Evolutionary conservation across 164 flowering plant genomes (phyloP).

Genomic region (Nelumbo lutea): DNA sequence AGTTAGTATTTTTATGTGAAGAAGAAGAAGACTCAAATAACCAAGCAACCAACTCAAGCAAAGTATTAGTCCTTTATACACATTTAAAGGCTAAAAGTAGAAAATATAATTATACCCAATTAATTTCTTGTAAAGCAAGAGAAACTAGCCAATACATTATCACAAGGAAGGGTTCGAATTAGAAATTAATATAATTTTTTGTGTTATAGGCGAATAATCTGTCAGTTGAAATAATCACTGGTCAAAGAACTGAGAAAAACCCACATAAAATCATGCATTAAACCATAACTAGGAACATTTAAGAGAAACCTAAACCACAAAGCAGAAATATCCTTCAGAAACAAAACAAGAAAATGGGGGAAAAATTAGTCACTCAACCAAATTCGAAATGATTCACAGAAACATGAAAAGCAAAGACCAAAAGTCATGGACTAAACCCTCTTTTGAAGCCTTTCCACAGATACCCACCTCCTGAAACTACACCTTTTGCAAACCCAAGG

Average conservation of each 20-base stretch:
- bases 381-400: background rate
- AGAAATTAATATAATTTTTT: no score
- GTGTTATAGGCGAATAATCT: no score
- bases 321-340: background rate
- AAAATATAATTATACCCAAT: background rate
- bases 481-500: background rate
- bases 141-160: no score
- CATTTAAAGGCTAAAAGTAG: background rate
- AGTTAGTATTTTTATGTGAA: background rate
- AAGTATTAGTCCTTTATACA: background rate
- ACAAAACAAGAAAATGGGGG: background rate
- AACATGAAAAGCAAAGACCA: slow-evolving; percentile 6
- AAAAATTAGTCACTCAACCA: background rate
- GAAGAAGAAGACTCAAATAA: background rate
- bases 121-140: no score
- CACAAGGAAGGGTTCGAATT: no score
- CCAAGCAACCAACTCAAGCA: background rate
- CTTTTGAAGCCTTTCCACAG: background rate
- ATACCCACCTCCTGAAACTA: background rate
- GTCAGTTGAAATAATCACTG: background rate
- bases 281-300: background rate
- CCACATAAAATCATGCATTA: background rate
- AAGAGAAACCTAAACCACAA: background rate
- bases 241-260: background rate
- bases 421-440: background rate